Evolutionary conservation across 164 flowering plant genomes (phyloP).

Genomic region (Umbellularia californica): DNA sequence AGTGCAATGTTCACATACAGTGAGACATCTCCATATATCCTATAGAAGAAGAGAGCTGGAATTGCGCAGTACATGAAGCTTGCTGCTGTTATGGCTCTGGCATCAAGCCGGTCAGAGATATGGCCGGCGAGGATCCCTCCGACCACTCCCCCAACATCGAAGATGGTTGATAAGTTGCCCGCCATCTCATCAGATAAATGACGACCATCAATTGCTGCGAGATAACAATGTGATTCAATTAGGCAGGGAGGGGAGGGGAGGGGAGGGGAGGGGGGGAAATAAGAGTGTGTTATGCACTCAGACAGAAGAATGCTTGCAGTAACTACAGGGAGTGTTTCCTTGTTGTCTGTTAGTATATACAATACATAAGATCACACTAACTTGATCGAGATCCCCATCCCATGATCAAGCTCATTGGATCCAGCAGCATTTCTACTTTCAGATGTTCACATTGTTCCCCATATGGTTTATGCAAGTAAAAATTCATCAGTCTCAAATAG

Average conservation of each 20-base stretch:
- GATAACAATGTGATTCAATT: conserved; percentile 2
- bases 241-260: background rate
- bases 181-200: conserved; percentile 55
- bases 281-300: too few species aligned
- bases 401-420: background rate
- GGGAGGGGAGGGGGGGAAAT: too few species aligned
- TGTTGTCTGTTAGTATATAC: too few species aligned
- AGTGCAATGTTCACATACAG: conserved; percentile 41
- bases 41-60: conserved; percentile 63
- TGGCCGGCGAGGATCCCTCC: conserved; percentile 84
- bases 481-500: background rate
- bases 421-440: background rate
- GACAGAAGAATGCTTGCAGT: too few species aligned
- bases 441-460: background rate
- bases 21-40: conserved; percentile 59
- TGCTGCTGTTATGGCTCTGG: conserved; percentile 81
- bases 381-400: background rate
- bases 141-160: conserved; percentile 76
- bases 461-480: background rate
- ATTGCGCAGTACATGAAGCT: conserved; percentile 76
- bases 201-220: conserved; percentile 63
- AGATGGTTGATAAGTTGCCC: conserved; percentile 69
- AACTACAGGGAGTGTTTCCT: too few species aligned
- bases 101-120: conserved; percentile 65
- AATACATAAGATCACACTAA: background rate